These are phyloP conservation scores for Paraphoma chrysanthemicola DNA, from an alignment of 2,329 filamentous ascomycete genomes.

Conservation along the genomic window DNA sequence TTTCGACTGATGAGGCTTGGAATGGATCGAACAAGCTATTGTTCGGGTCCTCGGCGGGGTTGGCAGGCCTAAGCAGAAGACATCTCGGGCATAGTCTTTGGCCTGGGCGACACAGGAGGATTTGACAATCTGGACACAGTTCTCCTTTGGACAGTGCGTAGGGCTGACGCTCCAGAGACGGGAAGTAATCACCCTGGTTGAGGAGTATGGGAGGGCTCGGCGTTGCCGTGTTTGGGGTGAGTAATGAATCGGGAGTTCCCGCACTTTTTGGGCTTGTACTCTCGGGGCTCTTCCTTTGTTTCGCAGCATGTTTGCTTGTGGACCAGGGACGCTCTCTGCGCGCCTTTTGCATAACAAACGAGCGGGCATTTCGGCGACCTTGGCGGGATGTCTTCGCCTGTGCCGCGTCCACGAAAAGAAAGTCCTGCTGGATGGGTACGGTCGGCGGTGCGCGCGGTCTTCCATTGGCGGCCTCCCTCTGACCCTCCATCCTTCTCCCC, in stretches of 20 bases:
- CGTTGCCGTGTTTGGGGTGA: conserved; percentile 38
- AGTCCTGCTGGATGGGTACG: conserved; percentile 40
- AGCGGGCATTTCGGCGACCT: conserved; percentile 49
- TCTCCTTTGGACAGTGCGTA: conserved; percentile 24
- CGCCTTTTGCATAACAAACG: conserved; percentile 50
- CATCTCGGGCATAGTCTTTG: conserved; percentile 40
- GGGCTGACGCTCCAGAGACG: conserved; percentile 18
- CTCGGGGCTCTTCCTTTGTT: conserved; percentile 37
- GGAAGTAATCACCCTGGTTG: conserved; percentile 25
- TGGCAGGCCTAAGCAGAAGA: conserved; percentile 23
- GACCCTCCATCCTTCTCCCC: conserved; percentile 35
- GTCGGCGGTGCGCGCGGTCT: conserved; percentile 27
- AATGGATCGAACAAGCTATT: conserved; percentile 44
- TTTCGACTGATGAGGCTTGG: conserved; percentile 33
- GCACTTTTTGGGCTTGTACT: conserved; percentile 36
- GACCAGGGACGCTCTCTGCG: conserved; percentile 48
- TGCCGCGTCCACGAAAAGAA: conserved; percentile 48
- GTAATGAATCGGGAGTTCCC: conserved; percentile 36
- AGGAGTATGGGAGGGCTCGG: conserved; percentile 36
- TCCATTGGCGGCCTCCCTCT: conserved; percentile 28
- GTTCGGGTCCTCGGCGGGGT: conserved; percentile 29
- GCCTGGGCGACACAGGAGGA: conserved; percentile 37
- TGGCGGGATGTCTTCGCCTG: conserved; percentile 47
- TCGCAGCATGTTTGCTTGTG: conserved; percentile 47
- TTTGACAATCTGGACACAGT: conserved; percentile 39